These are phyloP conservation scores for Calonectria ilicicola DNA, from an alignment of 2,329 filamentous ascomycete genomes.

Conservation along the genomic window DNA sequence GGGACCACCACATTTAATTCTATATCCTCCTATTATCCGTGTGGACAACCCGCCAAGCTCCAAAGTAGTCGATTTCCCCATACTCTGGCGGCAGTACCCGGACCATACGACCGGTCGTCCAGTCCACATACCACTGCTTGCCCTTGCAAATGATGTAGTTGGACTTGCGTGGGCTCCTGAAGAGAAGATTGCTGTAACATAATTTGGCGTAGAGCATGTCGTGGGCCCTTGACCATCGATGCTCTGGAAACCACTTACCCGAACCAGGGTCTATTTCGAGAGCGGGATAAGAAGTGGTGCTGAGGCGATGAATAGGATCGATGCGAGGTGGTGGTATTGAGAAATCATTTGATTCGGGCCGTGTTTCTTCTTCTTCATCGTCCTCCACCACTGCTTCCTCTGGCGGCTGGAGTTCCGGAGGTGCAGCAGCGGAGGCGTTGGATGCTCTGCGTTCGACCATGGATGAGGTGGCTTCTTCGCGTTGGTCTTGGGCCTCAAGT, in stretches of 20 bases:
- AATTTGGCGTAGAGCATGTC: conserved; percentile 71
- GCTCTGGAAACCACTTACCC: conserved; percentile 68
- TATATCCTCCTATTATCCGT: conserved; percentile 62
- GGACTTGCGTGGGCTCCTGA: conserved; percentile 67
- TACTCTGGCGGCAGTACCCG: conserved; percentile 66
- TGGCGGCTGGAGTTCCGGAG: conserved; percentile 35
- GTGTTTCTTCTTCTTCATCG: neutral
- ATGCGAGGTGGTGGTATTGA: conserved; percentile 43
- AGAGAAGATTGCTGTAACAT: conserved; percentile 69
- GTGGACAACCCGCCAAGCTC: conserved; percentile 63
- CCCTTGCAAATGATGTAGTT: conserved; percentile 69
- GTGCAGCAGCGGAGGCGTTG: conserved; percentile 20
- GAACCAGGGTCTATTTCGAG: conserved; percentile 59
- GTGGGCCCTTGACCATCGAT: conserved; percentile 66
- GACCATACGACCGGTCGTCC: conserved; percentile 67
- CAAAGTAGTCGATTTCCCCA: conserved; percentile 62
- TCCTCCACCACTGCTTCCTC: conserved; percentile 35
- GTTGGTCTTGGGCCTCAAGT: conserved; percentile 30
- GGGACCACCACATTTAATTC: conserved; percentile 16
- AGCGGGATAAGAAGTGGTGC: conserved; percentile 59
- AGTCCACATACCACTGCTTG: conserved; percentile 71
- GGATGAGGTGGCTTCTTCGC: conserved; percentile 37
- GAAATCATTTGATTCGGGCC: conserved; percentile 25
- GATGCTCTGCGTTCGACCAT: conserved; percentile 32
- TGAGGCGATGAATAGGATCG: conserved; percentile 53